phyloP scores from a whole-genome alignment of 495 filamentous ascomycete genomes.

The Penicillium soppii region DNA sequence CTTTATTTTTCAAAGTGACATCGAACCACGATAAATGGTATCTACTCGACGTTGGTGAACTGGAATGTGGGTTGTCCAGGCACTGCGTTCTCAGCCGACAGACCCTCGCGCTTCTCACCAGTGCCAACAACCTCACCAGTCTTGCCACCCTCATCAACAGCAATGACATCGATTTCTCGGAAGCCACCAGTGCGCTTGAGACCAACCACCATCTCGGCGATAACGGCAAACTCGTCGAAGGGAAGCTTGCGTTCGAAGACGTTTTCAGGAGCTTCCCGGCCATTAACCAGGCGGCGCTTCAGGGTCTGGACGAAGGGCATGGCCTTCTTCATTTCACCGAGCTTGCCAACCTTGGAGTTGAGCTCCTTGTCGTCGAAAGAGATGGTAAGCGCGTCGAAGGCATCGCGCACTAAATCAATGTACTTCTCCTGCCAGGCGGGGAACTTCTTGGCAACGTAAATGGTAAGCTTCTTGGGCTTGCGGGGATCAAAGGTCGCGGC shows the following conservation, averaged over 20 bases:
- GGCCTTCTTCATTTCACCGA: constrained; percentile 91
- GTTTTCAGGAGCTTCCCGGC: constrained; percentile 50
- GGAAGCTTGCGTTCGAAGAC: constrained; percentile 80
- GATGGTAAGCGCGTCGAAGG: constrained; percentile 56
- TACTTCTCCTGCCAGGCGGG: constrained; percentile 91
- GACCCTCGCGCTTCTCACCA: constrained; percentile 55
- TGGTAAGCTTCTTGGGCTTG: constrained; percentile 86
- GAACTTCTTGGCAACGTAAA: constrained; percentile 75
- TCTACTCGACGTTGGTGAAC: constrained; percentile 68
- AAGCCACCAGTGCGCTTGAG: constrained; percentile 65
- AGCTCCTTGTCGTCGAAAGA: constrained; percentile 75
- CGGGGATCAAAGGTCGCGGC: constrained; percentile 76
- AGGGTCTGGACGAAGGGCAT: constrained; percentile 94
- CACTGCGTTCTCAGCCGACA: constrained; percentile 65
- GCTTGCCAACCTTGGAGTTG: constrained; percentile 69
- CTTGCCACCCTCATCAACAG: constrained; percentile 70
- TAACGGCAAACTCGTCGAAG: constrained; percentile 78
- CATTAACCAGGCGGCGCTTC: constrained; percentile 71
- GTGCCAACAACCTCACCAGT: constrained; percentile 54
- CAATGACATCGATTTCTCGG: constrained; percentile 60
- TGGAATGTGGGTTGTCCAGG: constrained; percentile 77
- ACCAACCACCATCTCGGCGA: constrained; percentile 57
- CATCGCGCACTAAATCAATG: constrained; percentile 73
- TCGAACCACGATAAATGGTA: neutral
- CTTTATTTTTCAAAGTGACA: neutral